Evolutionary conservation across 176 grass and related monocot genomes (phyloP).

Genomic region (Bonia amplexicaulis): DNA sequence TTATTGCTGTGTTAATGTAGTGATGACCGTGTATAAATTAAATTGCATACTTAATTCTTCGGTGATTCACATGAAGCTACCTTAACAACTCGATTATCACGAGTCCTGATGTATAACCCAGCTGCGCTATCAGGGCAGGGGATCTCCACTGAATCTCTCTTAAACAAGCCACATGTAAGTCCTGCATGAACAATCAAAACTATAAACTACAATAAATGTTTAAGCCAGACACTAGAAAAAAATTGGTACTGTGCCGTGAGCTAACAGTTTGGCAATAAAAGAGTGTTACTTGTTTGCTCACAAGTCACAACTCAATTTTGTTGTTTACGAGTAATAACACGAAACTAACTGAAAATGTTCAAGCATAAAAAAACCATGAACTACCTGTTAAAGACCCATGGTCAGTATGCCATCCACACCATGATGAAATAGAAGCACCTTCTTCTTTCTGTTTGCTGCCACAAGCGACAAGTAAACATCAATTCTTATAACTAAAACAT

Average conservation of each 20-base stretch:
- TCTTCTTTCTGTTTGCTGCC: conserved; percentile 45
- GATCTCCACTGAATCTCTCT: conserved; percentile 58
- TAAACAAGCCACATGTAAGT: conserved; percentile 91
- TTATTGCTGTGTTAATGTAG: not conserved
- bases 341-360: no score
- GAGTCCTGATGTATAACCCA: conserved; percentile 75
- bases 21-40: not conserved
- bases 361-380: not conserved
- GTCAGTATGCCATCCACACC: conserved; percentile 98
- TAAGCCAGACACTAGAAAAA: not conserved
- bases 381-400: conserved; percentile 90
- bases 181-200: conserved; percentile 39
- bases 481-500: not conserved
- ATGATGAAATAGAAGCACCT: conserved; percentile 64
- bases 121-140: conserved; percentile 85
- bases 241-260: no score
- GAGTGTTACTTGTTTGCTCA: no score
- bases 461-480: conserved; percentile 1
- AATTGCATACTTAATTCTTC: not conserved
- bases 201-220: conserved; percentile 11
- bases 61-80: conserved; percentile 27
- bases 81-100: conserved; percentile 69
- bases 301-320: no score
- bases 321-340: no score
- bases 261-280: no score